Evolutionary conservation across 208 protist species (phyloP), one percentile per base, ranked within the genome.

Genomic region (Crithidia brevicula): DNA sequence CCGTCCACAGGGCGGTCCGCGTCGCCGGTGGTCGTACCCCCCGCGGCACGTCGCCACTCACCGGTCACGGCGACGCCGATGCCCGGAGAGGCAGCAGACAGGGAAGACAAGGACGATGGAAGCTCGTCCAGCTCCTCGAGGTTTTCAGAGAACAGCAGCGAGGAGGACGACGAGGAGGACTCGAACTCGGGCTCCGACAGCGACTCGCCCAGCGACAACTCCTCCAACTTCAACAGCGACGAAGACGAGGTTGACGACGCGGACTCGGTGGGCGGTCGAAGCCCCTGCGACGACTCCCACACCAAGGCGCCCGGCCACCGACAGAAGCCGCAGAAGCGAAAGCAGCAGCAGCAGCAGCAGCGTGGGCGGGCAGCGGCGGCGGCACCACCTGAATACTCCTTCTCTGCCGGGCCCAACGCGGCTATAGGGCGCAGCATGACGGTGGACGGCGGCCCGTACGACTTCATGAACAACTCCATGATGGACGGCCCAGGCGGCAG

Each of bases 381-480:
- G 5, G 15, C 50, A 8, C 31, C 20, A 23, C 40, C 59, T 6
- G 59, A 65, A 18, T 40, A 25, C 16, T 62, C 68, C 13, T 22
- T 57, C 8, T 22, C 8, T 23, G 5, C 27, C 28, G 38, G 49
- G 9, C 10, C 40, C 11, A 30, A 25, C 28, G 33, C 52, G 0
- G 27, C 15, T 0, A 49, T 62, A 16, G 45, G 59, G 23, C 68
- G 36, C 61, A 76, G 53, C 49, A 8, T 61, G 15, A 34, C 42
- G 6, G 54, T 18, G 4, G 42, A 70, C 23, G 43, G 13, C 11
- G 46, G 45, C 20, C 54, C 36, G 20, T 70, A 70, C 63, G 70
- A 76, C 31, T 76, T 76, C n/a, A 76, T 76, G 70, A 59, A 70
- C 45, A 66, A 34, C 25, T 70, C 60, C 22, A 36, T 63, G 47